Conservation (phyloP, 768 basidiomycete genomes). For the Auriscalpium orientale region DNA sequence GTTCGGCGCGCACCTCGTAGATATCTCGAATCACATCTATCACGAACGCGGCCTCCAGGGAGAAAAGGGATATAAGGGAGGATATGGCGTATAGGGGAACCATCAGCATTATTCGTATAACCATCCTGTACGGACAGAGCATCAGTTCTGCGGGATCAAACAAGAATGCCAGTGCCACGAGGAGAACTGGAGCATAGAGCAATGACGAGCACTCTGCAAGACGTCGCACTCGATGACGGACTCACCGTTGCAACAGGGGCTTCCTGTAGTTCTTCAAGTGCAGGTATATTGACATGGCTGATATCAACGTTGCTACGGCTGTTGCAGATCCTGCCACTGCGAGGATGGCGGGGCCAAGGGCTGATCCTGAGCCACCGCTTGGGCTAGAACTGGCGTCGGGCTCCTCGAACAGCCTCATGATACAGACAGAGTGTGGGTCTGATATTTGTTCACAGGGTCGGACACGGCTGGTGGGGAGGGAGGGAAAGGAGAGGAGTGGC, state of each 20-base stretch:
- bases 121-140: slow-evolving; percentile 50
- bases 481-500: too few relatives aligned
- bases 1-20: slow-evolving; percentile 68
- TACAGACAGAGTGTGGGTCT: too few relatives aligned
- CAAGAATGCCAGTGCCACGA: not conserved
- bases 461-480: too few relatives aligned
- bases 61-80: slow-evolving; percentile 88
- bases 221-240: not conserved
- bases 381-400: not conserved
- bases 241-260: slow-evolving; percentile 70
- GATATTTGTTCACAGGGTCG: too few relatives aligned
- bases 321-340: slow-evolving; percentile 56
- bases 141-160: too few relatives aligned
- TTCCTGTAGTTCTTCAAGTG: slow-evolving; percentile 86
- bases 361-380: slow-evolving; percentile 46
- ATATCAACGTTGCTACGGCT: slow-evolving; percentile 62
- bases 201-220: not conserved
- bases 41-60: slow-evolving; percentile 90
- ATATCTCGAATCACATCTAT: slow-evolving; percentile 93
- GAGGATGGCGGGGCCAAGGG: slow-evolving; percentile 45
- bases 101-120: slow-evolving; percentile 95
- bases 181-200: not conserved
- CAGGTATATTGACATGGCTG: slow-evolving; percentile 65
- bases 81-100: slow-evolving; percentile 89
- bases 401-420: not conserved